These are phyloP conservation scores for Thraustochytrium striatum DNA, from an alignment of 352 stramenopile genomes.

Conservation along the genomic window DNA sequence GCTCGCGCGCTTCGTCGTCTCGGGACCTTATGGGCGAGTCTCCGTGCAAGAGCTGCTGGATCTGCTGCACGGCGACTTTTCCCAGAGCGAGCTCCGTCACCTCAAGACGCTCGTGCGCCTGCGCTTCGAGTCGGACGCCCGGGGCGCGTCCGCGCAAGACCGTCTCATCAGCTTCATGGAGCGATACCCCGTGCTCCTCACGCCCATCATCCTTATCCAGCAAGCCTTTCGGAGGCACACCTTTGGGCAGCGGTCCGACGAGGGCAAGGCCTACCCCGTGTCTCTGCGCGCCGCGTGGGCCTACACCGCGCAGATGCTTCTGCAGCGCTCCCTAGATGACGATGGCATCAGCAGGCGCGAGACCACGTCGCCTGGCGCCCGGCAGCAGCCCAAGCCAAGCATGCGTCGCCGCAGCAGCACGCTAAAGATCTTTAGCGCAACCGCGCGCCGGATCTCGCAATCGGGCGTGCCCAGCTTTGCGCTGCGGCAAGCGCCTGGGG, in stretches of 20 bases:
- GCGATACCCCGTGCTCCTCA: constrained; percentile 21
- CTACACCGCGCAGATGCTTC: not conserved
- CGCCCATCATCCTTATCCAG: constrained; percentile 18
- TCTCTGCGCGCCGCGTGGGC: not conserved
- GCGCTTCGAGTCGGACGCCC: not conserved
- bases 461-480: too few relatives aligned
- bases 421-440: too few relatives aligned
- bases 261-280: not conserved
- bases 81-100: not conserved
- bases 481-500: too few relatives aligned
- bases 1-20: not conserved
- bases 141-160: not conserved
- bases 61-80: not conserved
- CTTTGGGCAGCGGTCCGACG: not conserved
- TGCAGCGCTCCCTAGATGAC: not conserved
- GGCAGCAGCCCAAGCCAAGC: too few relatives aligned
- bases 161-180: not conserved
- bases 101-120: not conserved
- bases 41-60: not conserved
- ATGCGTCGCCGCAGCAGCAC: too few relatives aligned
- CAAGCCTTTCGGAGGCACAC: not conserved
- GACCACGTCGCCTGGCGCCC: too few relatives aligned
- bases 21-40: not conserved
- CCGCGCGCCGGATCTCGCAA: too few relatives aligned
- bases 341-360: not conserved